Evolutionary conservation across 495 filamentous ascomycete species (phyloP).

Genomic region (Oidiodendron maius): DNA sequence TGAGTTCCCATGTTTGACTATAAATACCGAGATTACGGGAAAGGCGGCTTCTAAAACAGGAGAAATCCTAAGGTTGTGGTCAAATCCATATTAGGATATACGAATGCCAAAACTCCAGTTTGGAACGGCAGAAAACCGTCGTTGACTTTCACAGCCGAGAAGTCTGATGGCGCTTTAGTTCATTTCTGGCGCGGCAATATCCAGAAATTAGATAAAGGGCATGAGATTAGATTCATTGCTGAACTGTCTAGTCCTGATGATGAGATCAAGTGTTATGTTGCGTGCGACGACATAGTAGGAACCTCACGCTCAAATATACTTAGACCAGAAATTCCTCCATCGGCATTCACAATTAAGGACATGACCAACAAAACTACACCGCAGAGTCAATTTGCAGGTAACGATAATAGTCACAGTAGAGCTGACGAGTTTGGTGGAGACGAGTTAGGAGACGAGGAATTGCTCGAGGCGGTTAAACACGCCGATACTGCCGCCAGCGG

Average conservation of each 20-base stretch:
- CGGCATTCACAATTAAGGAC: slow-evolving; percentile 41
- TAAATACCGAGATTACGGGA: slow-evolving; percentile 35
- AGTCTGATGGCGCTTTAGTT: slow-evolving; percentile 64
- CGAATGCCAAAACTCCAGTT: slow-evolving; percentile 58
- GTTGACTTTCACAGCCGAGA: slow-evolving; percentile 71
- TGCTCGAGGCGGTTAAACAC: slow-evolving; percentile 33
- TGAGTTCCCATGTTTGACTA: slow-evolving; percentile 68
- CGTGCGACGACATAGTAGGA: slow-evolving; percentile 89
- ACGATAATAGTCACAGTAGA: slow-evolving; percentile 18
- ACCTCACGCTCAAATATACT: slow-evolving; percentile 60
- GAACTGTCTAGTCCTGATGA: slow-evolving; percentile 51
- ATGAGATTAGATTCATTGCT: slow-evolving; percentile 57
- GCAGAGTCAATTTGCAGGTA: slow-evolving; percentile 5
- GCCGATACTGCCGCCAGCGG: slow-evolving; percentile 4
- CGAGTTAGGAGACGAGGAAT: slow-evolving; percentile 49
- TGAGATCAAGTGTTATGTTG: slow-evolving; percentile 62
- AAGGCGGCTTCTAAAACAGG: slow-evolving; percentile 25
- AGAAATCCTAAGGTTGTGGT: slow-evolving; percentile 37
- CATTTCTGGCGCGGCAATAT: slow-evolving; percentile 76
- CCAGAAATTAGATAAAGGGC: slow-evolving; percentile 55
- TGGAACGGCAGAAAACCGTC: slow-evolving; percentile 60
- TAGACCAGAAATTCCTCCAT: slow-evolving; percentile 52
- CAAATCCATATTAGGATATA: slow-evolving; percentile 63
- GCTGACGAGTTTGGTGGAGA: slow-evolving; percentile 50
- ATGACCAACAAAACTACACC: slow-evolving; percentile 2